A percentile compares a stretch with the other conserved stretches of the same genome.
Evolutionary conservation across 2,329 filamentous ascomycete genomes (phyloP).

Genomic region (Furcasterigmium sp.): DNA sequence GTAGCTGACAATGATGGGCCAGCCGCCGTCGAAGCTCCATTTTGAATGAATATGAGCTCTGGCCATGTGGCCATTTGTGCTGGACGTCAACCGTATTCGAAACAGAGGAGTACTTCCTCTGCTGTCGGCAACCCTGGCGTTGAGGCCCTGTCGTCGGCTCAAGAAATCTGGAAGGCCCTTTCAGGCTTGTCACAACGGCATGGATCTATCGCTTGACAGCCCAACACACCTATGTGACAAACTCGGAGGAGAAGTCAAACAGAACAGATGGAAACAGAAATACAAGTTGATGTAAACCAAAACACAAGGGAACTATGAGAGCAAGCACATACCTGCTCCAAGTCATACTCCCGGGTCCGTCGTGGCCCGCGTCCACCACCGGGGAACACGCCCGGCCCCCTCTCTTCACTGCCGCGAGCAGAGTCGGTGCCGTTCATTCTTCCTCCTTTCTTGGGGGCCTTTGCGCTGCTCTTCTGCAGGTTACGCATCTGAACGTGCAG

Average conservation of each 20-base stretch:
- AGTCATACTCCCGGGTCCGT: constrained; percentile 72
- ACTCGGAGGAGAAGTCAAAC: not conserved
- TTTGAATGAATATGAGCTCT: too few relatives aligned
- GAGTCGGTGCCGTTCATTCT: constrained; percentile 51
- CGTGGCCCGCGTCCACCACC: constrained; percentile 64
- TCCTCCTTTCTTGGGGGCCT: constrained; percentile 48
- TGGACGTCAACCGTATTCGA: too few relatives aligned
- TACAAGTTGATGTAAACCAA: not conserved
- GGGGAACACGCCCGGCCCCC: constrained; percentile 55
- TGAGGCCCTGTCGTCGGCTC: too few relatives aligned
- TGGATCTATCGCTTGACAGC: too few relatives aligned
- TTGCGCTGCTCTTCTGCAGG: constrained; percentile 41
- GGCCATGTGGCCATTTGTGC: too few relatives aligned
- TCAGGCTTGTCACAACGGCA: too few relatives aligned
- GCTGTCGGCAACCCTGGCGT: too few relatives aligned
- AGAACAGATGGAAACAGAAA: not conserved
- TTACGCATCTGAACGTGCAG: constrained; percentile 64
- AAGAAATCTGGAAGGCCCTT: too few relatives aligned
- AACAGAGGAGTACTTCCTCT: too few relatives aligned
- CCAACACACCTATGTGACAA: too few relatives aligned
- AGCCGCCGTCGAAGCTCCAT: too few relatives aligned
- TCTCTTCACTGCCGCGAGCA: constrained; percentile 72
- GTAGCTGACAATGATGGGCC: too few relatives aligned
- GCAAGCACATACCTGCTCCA: constrained; percentile 60
- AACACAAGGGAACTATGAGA: constrained; percentile 5